Conservation (phyloP, 192 early-diverging fungal species). For the Entomortierella beljakovae region DNA sequence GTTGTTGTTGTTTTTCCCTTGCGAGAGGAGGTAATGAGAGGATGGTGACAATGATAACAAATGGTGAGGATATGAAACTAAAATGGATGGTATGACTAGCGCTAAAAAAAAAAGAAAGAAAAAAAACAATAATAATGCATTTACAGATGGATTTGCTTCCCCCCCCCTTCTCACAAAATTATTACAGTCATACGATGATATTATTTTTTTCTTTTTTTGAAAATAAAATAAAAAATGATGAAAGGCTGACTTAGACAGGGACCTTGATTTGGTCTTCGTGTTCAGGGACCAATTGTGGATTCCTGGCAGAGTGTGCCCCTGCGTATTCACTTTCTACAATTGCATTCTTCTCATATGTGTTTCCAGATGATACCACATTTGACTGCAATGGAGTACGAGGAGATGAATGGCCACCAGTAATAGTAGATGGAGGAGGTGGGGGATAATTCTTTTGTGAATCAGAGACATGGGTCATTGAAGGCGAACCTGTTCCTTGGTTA, state of each 20-base stretch:
- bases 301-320: constrained; percentile 9
- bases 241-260: background rate
- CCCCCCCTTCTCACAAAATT: no score
- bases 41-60: no score
- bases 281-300: constrained; percentile 27
- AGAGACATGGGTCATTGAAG: constrained; percentile 16
- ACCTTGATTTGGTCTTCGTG: constrained; percentile 14
- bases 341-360: constrained; percentile 15
- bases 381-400: constrained; percentile 15
- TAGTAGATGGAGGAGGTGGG: constrained; percentile 17
- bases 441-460: constrained; percentile 16
- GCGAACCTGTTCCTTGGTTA: constrained; percentile 12
- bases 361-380: background rate
- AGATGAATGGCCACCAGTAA: constrained; percentile 9
- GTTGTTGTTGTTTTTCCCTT: no score
- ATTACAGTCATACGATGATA: no score
- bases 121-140: background rate
- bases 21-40: no score
- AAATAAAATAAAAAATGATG: constrained; percentile 12
- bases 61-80: no score
- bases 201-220: no score
- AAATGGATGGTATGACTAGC: background rate
- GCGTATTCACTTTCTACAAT: constrained; percentile 14
- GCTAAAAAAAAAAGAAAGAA: background rate
- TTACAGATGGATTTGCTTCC: no score